Base-by-base conservation (phyloP, 1,139 yeast genomes). In the Geotrichum cucujoidarum region DNA sequence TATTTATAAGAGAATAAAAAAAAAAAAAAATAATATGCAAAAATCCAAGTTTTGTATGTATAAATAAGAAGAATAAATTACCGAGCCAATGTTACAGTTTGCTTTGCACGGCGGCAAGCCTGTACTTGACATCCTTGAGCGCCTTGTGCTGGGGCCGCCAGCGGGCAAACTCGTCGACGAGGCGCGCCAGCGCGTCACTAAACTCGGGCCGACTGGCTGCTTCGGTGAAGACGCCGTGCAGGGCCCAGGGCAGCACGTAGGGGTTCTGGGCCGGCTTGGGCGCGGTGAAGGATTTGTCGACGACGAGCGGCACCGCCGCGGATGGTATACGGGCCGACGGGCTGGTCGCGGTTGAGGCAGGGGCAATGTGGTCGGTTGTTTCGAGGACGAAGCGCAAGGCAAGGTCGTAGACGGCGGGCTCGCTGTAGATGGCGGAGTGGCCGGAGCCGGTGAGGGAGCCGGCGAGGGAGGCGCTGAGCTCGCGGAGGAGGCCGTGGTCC, bases 401-500 rank as follows among this genome's bases (percentile, higher is more conserved):
- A 55, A 87, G 63, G 56, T 83, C 89, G 62, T 92, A 92, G 0
- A 92, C 97, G 51, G 81, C 77, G 4, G 83, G 80, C 58, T 87
- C 95, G 60, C 85, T 85, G 65, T 92, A 92, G 40, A 92, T 81
- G 56, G 78, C 83, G 0, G 97, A 88, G 64, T 92, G 97, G 0
- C 97, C 97, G 14, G 95, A 92, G 2, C 97, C 95, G 0, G 96
- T 89, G 48, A 92, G 70, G 2, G 95, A 84, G 0, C 97, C 97
- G 0, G 95, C 92, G 54, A 92, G 71, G 0, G 90, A 78, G 16
- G 80, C 76, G 50, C 95, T 85, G 34, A 92, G 75, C 61, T 92
- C 97, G 56, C 83, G 83, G 24, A 90, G 72, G 1, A 80, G 61
- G 10, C 70, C 71, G 49, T 66, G 68, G 48, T 70, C 74, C 1